Conservation (phyloP, 2,329 filamentous ascomycete species). For the Cercospora sp. region DNA sequence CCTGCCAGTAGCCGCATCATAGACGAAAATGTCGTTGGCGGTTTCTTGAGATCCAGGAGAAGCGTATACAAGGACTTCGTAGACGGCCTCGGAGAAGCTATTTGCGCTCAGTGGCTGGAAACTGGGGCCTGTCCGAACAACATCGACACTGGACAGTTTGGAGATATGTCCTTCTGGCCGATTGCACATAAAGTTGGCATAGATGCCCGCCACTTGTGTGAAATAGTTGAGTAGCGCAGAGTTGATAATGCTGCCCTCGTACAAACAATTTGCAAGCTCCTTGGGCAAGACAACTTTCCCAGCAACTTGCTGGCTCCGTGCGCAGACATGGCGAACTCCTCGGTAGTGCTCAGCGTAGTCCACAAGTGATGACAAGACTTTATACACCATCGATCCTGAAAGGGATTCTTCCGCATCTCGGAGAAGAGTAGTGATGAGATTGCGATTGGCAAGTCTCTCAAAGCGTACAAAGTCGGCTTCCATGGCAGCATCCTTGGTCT, state of each 20-base stretch:
- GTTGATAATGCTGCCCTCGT: conserved; percentile 3
- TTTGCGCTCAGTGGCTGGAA: background rate
- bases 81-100: background rate
- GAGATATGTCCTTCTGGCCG: background rate
- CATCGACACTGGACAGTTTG: conserved; percentile 1
- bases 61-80: conserved; percentile 8
- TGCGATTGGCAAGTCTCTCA: conserved; percentile 2
- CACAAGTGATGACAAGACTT: conserved; percentile 2
- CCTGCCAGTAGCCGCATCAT: conserved; percentile 7
- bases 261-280: background rate
- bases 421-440: background rate
- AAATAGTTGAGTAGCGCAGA: conserved; percentile 3
- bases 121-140: background rate
- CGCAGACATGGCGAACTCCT: background rate
- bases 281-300: conserved; percentile 8
- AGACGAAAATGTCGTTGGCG: conserved; percentile 11
- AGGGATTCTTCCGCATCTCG: conserved; percentile 1
- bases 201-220: conserved; percentile 7
- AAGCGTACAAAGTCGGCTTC: conserved; percentile 2
- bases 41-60: background rate
- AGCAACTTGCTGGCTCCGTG: conserved; percentile 1
- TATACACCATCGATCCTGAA: conserved; percentile 10
- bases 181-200: conserved; percentile 4
- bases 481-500: background rate
- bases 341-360: conserved; percentile 8